Evolutionary conservation across 306 rosid species (phyloP).

Genomic region (Pterocarpus santalinus): DNA sequence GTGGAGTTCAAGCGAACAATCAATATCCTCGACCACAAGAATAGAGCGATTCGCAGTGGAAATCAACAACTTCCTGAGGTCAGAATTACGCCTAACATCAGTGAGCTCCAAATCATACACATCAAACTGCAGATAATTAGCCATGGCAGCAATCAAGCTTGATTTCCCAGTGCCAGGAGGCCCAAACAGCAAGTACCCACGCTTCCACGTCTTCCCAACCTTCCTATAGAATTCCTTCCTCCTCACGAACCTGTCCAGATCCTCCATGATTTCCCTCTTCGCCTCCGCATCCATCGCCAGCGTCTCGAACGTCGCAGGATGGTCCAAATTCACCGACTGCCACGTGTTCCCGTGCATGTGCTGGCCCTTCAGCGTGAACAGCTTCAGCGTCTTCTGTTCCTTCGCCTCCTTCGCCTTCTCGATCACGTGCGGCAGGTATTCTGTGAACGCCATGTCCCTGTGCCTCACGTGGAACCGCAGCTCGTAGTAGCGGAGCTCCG

Average conservation of each 20-base stretch:
- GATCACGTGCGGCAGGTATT: slow-evolving; percentile 50
- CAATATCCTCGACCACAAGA: slow-evolving; percentile 50
- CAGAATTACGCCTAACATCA: slow-evolving; percentile 39
- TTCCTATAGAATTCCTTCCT: slow-evolving; percentile 48
- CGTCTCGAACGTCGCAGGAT: slow-evolving; percentile 45
- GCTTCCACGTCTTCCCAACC: slow-evolving; percentile 59
- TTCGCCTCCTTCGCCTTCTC: slow-evolving; percentile 43
- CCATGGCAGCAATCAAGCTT: slow-evolving; percentile 54
- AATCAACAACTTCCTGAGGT: slow-evolving; percentile 41
- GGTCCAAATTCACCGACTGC: slow-evolving; percentile 47
- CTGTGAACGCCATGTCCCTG: slow-evolving; percentile 37
- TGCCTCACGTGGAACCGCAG: slow-evolving; percentile 44
- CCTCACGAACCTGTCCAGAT: slow-evolving; percentile 42
- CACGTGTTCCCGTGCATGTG: slow-evolving; percentile 25
- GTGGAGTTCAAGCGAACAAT: slow-evolving; percentile 42
- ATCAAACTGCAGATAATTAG: slow-evolving; percentile 49
- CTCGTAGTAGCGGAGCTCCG: slow-evolving; percentile 39
- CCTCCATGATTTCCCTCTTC: slow-evolving; percentile 46
- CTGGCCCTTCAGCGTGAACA: slow-evolving; percentile 22
- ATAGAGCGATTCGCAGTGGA: slow-evolving; percentile 42
- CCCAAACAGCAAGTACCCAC: slow-evolving; percentile 53
- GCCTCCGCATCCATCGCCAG: slow-evolving; percentile 47
- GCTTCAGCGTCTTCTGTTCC: slow-evolving; percentile 44
- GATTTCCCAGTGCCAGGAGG: slow-evolving; percentile 58
- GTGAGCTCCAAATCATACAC: slow-evolving; percentile 53